Percentiles rank a stretch among this genome's conserved stretches.
phyloP scores from a whole-genome alignment of 139 green algal species.

The Zygnema circumcarinatum region DNA sequence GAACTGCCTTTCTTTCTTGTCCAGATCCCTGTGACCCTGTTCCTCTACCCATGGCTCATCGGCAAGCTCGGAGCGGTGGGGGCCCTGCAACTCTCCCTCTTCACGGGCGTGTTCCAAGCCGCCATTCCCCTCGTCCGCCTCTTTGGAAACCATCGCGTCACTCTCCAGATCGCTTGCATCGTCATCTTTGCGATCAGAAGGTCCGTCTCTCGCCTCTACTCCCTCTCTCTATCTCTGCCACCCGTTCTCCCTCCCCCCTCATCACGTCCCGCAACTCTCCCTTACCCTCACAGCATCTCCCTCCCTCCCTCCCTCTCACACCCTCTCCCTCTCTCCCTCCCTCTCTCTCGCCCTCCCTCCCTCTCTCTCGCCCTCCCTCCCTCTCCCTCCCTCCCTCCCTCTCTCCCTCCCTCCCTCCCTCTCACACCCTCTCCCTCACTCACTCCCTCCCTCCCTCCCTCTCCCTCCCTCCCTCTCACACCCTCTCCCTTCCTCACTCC shows the following conservation, averaged over 20 bases:
- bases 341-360: too few relatives aligned
- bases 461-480: not conserved
- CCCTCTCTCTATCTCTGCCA: not conserved
- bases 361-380: not conserved
- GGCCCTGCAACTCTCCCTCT: not conserved
- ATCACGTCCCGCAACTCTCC: not conserved
- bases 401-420: not conserved
- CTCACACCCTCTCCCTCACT: too few relatives aligned
- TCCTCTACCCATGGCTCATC: constrained; percentile 23
- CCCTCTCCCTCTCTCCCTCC: too few relatives aligned
- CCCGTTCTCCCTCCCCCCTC: not conserved
- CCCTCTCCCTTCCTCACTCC: not conserved
- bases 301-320: not conserved
- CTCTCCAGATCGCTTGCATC: constrained; percentile 1
- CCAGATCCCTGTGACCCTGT: constrained; percentile 24
- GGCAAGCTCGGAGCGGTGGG: constrained; percentile 1
- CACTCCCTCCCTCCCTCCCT: not conserved
- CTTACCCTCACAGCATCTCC: not conserved
- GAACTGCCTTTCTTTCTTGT: not conserved
- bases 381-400: not conserved
- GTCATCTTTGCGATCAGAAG: constrained; percentile 8
- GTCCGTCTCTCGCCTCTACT: not conserved
- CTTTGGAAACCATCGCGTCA: not conserved
- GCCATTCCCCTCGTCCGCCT: constrained; percentile 7
- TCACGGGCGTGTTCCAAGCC: constrained; percentile 19